A percentile compares a stretch with the other conserved stretches of the same genome.
Conservation (phyloP, 306 rosid species). For the Albizia julibrissin region DNA sequence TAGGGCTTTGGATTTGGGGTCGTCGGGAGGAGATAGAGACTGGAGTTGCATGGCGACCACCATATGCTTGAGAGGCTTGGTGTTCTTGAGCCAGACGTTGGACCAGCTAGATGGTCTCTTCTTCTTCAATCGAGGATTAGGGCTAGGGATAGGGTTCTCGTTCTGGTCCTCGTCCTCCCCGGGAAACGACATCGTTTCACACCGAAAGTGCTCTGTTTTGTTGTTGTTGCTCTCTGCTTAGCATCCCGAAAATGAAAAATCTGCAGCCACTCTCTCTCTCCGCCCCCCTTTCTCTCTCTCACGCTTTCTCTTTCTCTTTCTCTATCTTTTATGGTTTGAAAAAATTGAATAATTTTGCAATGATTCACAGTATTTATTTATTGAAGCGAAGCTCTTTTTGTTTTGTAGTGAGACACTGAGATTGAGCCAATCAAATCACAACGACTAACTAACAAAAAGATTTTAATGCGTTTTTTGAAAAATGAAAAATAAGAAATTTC, state of each 20-base stretch:
- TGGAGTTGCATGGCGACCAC: slow-evolving; percentile 55
- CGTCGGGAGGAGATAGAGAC: slow-evolving; percentile 30
- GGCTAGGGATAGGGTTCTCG: slow-evolving; percentile 35
- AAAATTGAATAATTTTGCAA: not conserved
- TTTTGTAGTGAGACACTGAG: not conserved
- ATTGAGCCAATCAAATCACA: not conserved
- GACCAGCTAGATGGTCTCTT: slow-evolving; percentile 42
- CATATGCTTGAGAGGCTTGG: slow-evolving; percentile 49
- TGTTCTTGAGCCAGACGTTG: slow-evolving; percentile 51
- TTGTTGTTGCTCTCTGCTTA: not conserved
- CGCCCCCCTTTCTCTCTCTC: not conserved
- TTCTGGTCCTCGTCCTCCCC: slow-evolving; percentile 24
- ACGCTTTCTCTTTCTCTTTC: not conserved
- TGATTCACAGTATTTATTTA: not conserved
- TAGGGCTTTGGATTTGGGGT: slow-evolving; percentile 33
- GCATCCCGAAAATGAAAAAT: not conserved
- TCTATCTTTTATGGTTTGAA: not conserved
- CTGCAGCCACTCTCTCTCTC: not conserved
- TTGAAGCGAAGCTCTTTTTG: not conserved
- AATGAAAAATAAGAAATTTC: not conserved
- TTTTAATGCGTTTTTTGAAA: not conserved
- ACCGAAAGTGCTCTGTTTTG: not conserved
- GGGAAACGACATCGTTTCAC: slow-evolving; percentile 41
- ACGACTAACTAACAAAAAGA: not conserved
- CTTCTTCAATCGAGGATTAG: slow-evolving; percentile 38